A percentile compares a stretch with the other conserved stretches of the same genome.
Conservation (phyloP, 2,329 filamentous ascomycete genomes). For the Penicillium polonicum region DNA sequence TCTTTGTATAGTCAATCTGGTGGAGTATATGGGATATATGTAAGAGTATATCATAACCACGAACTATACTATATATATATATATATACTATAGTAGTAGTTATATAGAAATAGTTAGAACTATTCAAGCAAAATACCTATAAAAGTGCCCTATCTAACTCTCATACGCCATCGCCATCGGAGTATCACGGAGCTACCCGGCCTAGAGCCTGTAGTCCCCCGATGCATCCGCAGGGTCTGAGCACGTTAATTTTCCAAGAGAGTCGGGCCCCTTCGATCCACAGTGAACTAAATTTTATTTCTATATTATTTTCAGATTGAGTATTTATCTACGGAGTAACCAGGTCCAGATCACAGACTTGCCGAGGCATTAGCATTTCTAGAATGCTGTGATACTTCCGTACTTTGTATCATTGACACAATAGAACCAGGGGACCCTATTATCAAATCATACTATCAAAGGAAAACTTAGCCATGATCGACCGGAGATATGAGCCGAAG, state of each 20-base stretch:
- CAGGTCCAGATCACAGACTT: no score
- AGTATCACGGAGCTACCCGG: neutral
- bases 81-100: no score
- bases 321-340: no score
- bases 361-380: neutral
- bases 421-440: no score
- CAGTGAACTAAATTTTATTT: neutral
- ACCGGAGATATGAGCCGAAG: neutral
- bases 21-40: neutral
- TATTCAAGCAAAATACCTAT: no score
- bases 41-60: no score
- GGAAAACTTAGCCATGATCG: neutral
- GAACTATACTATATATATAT: no score
- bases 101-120: no score
- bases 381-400: neutral
- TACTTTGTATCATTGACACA: neutral
- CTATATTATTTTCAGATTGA: no score
- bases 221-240: neutral
- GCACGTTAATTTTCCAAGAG: neutral
- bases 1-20: neutral
- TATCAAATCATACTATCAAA: neutral
- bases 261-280: neutral
- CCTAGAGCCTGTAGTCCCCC: neutral
- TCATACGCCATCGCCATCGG: neutral
- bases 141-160: no score